Evolutionary conservation across 2,329 filamentous ascomycete species (phyloP).

Genomic region (Rhynchosporium secalis): DNA sequence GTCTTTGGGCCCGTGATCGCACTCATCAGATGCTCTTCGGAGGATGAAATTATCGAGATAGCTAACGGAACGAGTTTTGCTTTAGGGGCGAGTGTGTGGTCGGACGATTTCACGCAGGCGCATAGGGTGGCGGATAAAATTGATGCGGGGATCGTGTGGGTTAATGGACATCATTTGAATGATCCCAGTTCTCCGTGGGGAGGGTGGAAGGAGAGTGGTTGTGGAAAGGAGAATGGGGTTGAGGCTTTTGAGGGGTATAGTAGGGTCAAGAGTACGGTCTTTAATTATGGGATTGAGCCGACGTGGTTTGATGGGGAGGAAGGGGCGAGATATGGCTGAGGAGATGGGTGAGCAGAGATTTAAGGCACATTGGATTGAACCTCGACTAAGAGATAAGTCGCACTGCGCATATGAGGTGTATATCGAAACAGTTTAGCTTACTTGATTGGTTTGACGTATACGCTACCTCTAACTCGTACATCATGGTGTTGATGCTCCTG

Average conservation of each 20-base stretch:
- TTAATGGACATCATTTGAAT: constrained; percentile 68
- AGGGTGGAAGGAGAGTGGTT: constrained; percentile 56
- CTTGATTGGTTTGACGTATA: too few species aligned
- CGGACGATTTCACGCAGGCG: constrained; percentile 57
- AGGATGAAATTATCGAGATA: constrained; percentile 79
- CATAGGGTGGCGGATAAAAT: constrained; percentile 64
- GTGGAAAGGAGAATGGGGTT: constrained; percentile 68
- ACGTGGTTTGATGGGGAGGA: constrained; percentile 65
- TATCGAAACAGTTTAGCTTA: too few species aligned
- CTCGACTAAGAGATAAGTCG: too few species aligned
- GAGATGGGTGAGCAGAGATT: too few species aligned
- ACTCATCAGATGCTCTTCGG: constrained; percentile 80
- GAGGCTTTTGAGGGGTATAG: constrained; percentile 63
- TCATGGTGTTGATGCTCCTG: too few species aligned
- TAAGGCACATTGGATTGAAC: too few species aligned
- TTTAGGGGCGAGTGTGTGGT: constrained; percentile 91
- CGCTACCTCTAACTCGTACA: too few species aligned
- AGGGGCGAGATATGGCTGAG: constrained; percentile 58
- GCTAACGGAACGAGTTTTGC: constrained; percentile 83
- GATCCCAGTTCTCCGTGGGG: constrained; percentile 55
- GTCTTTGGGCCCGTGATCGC: constrained; percentile 92
- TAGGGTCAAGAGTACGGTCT: constrained; percentile 63
- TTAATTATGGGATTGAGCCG: constrained; percentile 61
- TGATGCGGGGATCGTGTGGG: constrained; percentile 81
- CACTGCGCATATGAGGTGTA: too few species aligned